phyloP scores from a whole-genome alignment of 1,139 yeast species.

The Yamadazyma diospyri region DNA sequence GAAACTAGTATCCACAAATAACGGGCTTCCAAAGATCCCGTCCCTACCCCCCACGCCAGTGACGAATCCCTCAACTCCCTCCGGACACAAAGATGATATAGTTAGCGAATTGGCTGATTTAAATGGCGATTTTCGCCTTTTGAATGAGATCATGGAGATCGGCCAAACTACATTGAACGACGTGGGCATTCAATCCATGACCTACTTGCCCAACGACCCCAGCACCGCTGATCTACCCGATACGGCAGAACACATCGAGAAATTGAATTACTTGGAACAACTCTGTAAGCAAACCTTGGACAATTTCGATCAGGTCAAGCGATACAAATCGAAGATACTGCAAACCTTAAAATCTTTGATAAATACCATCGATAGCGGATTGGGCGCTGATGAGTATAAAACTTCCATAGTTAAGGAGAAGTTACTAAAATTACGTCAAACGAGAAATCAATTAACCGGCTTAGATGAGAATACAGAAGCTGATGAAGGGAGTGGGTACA shows the following conservation, averaged over 20 bases:
- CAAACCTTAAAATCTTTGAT: constrained; percentile 42
- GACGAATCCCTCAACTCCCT: background rate
- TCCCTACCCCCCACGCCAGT: background rate
- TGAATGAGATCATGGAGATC: constrained; percentile 27
- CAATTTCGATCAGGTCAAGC: constrained; percentile 36
- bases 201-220: constrained; percentile 40
- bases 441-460: constrained; percentile 44
- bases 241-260: constrained; percentile 46
- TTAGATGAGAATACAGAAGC: too few relatives aligned
- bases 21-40: background rate
- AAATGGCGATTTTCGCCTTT: constrained; percentile 30
- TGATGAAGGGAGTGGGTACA: constrained; percentile 6
- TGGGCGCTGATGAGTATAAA: constrained; percentile 44
- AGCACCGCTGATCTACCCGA: constrained; percentile 48
- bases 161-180: constrained; percentile 39
- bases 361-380: constrained; percentile 38
- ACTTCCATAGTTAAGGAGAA: constrained; percentile 40
- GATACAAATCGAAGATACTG: constrained; percentile 37
- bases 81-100: constrained; percentile 11
- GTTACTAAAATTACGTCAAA: constrained; percentile 30
- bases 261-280: constrained; percentile 42
- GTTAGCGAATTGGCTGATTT: constrained; percentile 39
- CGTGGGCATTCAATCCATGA: constrained; percentile 41
- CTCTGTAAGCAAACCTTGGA: constrained; percentile 34
- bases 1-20: background rate